phyloP scores from a whole-genome alignment of 805 yeast genomes.

The Barnettozyma wickerhamii region DNA sequence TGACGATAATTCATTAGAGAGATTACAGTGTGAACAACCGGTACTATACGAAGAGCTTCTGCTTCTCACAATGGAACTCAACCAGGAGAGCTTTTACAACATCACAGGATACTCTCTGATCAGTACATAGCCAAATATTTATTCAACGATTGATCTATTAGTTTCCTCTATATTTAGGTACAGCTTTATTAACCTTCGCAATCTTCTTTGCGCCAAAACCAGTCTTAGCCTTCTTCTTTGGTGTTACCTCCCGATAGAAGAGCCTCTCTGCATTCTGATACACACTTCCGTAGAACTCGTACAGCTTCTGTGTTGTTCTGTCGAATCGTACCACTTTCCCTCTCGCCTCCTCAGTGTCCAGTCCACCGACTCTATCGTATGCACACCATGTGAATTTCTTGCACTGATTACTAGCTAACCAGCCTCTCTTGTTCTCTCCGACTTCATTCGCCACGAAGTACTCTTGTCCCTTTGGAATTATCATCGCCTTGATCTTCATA shows the following conservation, averaged over 20 bases:
- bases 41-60: not conserved
- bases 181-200: too few species aligned
- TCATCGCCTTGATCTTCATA: constrained; percentile 37
- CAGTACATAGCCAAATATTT: not conserved
- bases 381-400: constrained; percentile 54
- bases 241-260: not conserved
- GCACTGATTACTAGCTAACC: constrained; percentile 48
- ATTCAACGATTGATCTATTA: not conserved
- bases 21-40: not conserved
- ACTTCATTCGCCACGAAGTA: constrained; percentile 33
- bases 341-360: constrained; percentile 12
- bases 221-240: too few species aligned
- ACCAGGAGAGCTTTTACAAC: not conserved
- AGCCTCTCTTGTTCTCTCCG: constrained; percentile 34
- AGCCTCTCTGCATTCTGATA: not conserved
- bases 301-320: constrained; percentile 17
- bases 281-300: constrained; percentile 31
- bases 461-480: constrained; percentile 47
- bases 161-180: too few species aligned
- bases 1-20: not conserved
- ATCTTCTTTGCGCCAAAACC: too few species aligned
- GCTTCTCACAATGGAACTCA: not conserved
- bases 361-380: constrained; percentile 44
- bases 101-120: not conserved
- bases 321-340: constrained; percentile 22